phyloP scores from a whole-genome alignment of 1,139 yeast species.

The Candida freyschussii region DNA sequence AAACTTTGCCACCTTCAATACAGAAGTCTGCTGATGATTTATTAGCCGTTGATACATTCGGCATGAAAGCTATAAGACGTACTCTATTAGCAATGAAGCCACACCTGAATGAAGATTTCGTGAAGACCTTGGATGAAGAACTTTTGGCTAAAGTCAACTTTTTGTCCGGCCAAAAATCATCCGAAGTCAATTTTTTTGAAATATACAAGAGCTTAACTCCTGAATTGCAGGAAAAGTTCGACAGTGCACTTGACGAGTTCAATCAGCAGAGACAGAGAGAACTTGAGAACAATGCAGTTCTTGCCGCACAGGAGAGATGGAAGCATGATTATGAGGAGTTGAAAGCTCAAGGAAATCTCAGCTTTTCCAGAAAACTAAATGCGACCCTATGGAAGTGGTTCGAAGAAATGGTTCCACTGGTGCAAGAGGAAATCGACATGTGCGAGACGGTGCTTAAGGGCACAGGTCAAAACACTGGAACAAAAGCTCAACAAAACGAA shows the following conservation, averaged over 20 bases:
- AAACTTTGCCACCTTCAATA: conserved; percentile 14
- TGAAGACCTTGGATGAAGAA: conserved; percentile 35
- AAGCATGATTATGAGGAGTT: conserved; percentile 72
- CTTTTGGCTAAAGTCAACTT: conserved; percentile 31
- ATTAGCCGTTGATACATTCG: conserved; percentile 69
- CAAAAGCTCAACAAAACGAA: conserved; percentile 36
- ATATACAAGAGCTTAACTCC: conserved; percentile 48
- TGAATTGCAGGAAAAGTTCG: conserved; percentile 53
- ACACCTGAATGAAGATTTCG: conserved; percentile 28
- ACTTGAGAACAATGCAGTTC: conserved; percentile 73
- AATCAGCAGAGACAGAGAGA: conserved; percentile 72
- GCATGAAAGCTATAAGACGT: conserved; percentile 76
- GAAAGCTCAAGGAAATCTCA: conserved; percentile 55
- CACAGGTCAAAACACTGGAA: conserved; percentile 13
- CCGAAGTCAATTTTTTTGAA: conserved; percentile 57
- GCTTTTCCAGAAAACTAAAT: conserved; percentile 58
- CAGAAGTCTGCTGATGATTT: conserved; percentile 48
- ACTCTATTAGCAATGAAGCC: conserved; percentile 60
- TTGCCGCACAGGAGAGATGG: conserved; percentile 89
- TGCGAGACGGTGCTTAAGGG: conserved; percentile 38
- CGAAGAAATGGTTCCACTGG: conserved; percentile 60
- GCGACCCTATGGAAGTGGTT: conserved; percentile 77
- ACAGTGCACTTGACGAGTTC: conserved; percentile 58
- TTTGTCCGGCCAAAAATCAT: conserved; percentile 27
- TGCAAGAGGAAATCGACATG: conserved; percentile 57